phyloP scores from a whole-genome alignment of 495 filamentous ascomycete species.

The Glarea lozoyensis region DNA sequence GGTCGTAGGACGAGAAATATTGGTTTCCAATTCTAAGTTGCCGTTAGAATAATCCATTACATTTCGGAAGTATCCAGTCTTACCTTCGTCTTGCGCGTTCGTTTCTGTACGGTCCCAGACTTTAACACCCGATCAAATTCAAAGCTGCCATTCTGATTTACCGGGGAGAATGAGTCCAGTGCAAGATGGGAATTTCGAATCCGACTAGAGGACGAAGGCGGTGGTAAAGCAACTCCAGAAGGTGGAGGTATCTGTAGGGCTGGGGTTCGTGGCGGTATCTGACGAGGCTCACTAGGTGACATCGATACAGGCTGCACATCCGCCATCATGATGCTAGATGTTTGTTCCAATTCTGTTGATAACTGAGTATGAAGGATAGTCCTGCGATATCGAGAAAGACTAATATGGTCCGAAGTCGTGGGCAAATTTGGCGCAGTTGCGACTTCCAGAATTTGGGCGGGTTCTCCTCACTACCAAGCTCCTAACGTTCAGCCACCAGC shows the following conservation, averaged over 20 bases:
- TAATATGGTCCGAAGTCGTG: too few relatives aligned
- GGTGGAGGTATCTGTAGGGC: slow-evolving; percentile 13
- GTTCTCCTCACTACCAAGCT: background rate
- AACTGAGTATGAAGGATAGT: too few relatives aligned
- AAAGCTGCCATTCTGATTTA: slow-evolving; percentile 93
- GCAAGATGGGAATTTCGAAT: slow-evolving; percentile 44
- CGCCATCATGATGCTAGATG: slow-evolving; percentile 12
- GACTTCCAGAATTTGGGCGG: background rate
- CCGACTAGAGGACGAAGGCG: slow-evolving; percentile 11
- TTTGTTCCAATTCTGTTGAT: background rate
- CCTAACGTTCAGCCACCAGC: background rate
- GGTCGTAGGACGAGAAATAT: slow-evolving; percentile 87
- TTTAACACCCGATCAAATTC: slow-evolving; percentile 91
- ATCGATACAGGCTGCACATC: slow-evolving; percentile 10
- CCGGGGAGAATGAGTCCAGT: slow-evolving; percentile 59
- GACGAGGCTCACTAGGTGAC: slow-evolving; percentile 15
- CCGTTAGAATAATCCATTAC: slow-evolving; percentile 25
- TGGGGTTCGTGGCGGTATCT: slow-evolving; percentile 16
- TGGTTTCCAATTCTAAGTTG: slow-evolving; percentile 69
- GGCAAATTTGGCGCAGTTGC: background rate
- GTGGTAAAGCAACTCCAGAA: slow-evolving; percentile 8
- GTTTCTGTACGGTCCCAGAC: slow-evolving; percentile 73
- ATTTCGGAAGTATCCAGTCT: slow-evolving; percentile 11
- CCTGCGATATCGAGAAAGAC: too few relatives aligned
- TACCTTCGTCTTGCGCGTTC: slow-evolving; percentile 92